phyloP scores from a whole-genome alignment of 495 filamentous ascomycete genomes.

The Penicillium angulare region DNA sequence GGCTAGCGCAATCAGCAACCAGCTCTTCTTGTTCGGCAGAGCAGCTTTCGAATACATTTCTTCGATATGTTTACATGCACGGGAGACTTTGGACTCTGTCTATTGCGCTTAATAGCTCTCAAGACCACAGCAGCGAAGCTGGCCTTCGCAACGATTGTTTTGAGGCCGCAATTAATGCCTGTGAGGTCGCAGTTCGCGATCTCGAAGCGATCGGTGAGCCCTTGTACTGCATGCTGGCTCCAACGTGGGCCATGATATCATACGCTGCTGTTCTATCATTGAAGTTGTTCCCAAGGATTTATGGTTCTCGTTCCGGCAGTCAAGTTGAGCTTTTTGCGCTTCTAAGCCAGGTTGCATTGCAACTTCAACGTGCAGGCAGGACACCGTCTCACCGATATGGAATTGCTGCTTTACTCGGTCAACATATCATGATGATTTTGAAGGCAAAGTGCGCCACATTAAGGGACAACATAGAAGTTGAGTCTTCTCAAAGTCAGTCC shows the following conservation, averaged over 20 bases:
- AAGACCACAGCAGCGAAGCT: conserved; percentile 28
- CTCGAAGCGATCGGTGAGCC: conserved; percentile 22
- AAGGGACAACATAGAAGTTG: not conserved
- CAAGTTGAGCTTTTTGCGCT: conserved; percentile 25
- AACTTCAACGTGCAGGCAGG: conserved; percentile 22
- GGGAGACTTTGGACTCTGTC: conserved; percentile 29
- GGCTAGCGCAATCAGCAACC: conserved; percentile 11
- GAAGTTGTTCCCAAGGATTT: conserved; percentile 18
- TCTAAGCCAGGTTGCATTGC: conserved; percentile 20
- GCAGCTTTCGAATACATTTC: conserved; percentile 17
- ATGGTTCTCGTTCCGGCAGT: conserved; percentile 8
- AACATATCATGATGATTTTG: conserved; percentile 24
- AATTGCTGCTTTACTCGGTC: conserved; percentile 26
- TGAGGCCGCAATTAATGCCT: conserved; percentile 32
- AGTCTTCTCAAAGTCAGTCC: not conserved
- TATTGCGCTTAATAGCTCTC: conserved; percentile 17
- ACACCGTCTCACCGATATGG: conserved; percentile 27
- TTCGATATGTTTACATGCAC: conserved; percentile 26
- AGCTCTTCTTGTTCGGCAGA: conserved; percentile 7
- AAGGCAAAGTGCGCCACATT: not conserved
- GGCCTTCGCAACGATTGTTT: conserved; percentile 44
- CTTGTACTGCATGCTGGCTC: conserved; percentile 30
- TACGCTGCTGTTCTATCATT: conserved; percentile 24
- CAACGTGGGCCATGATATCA: conserved; percentile 33
- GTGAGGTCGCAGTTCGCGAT: conserved; percentile 25